Evolutionary conservation across 805 yeast genomes (phyloP).

Genomic region (Saccharomycopsis schoenii): DNA sequence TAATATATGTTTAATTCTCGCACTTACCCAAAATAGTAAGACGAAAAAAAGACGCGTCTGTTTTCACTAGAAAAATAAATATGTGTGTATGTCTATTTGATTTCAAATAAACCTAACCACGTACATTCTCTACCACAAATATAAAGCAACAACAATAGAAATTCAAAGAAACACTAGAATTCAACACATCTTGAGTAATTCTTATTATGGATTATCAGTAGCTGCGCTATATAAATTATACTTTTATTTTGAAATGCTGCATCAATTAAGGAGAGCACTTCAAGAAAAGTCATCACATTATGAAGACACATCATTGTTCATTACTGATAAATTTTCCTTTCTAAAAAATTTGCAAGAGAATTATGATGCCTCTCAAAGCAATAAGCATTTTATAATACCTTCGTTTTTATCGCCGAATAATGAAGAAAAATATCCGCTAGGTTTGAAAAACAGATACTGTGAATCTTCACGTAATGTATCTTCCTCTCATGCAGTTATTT

Average conservation of each 20-base stretch:
- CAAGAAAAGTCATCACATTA: not conserved
- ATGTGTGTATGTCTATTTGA: too few species aligned
- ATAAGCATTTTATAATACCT: not conserved
- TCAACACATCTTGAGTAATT: too few species aligned
- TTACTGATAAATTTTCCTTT: not conserved
- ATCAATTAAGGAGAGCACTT: not conserved
- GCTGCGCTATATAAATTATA: too few species aligned
- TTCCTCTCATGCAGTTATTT: not conserved
- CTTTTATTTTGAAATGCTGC: not conserved
- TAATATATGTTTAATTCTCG: too few species aligned
- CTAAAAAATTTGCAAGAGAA: not conserved
- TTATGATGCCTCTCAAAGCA: not conserved
- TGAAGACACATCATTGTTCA: not conserved
- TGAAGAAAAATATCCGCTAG: too few species aligned
- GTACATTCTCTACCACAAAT: too few species aligned
- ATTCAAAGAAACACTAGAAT: not conserved
- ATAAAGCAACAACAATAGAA: too few species aligned
- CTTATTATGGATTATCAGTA: not conserved
- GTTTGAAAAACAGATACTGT: not conserved
- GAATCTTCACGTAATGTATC: not conserved
- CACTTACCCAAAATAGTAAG: too few species aligned
- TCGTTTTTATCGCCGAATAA: not conserved
- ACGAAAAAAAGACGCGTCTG: not conserved
- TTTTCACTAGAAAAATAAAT: too few species aligned
- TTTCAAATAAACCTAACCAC: too few species aligned